Evolutionary conservation across 208 protist species (phyloP).

Genomic region (Trypanosoma melophagium): DNA sequence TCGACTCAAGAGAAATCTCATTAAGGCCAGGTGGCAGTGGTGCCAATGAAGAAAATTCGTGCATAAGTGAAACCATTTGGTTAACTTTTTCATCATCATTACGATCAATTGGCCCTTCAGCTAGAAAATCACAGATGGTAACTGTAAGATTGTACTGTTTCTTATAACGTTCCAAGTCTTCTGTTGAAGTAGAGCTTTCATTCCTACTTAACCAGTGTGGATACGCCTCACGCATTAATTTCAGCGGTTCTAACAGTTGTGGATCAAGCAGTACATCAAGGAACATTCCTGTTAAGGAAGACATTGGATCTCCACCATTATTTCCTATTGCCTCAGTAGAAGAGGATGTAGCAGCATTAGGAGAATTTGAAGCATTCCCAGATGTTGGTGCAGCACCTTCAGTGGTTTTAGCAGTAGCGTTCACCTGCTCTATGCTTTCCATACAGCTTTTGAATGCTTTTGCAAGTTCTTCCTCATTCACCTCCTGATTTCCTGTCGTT

Average conservation of each 20-base stretch:
- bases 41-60: constrained; percentile 69
- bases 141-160: constrained; percentile 49
- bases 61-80: constrained; percentile 56
- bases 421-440: too few species aligned
- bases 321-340: too few species aligned
- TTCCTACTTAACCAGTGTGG: constrained; percentile 48
- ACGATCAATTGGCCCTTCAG: constrained; percentile 32
- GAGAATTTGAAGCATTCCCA: too few species aligned
- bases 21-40: constrained; percentile 39
- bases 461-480: constrained; percentile 4
- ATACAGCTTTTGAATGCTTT: neutral
- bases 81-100: constrained; percentile 49
- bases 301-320: constrained; percentile 4
- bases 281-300: constrained; percentile 47
- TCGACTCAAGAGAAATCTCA: neutral
- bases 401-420: too few species aligned
- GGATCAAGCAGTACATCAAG: constrained; percentile 49
- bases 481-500: neutral
- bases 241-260: constrained; percentile 57
- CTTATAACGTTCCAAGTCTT: constrained; percentile 49
- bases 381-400: too few species aligned
- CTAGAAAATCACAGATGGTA: constrained; percentile 65
- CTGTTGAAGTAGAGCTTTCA: constrained; percentile 29
- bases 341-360: too few species aligned
- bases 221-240: constrained; percentile 69